Evolutionary conservation across 352 stramenopile genomes (phyloP).

Genomic region (Pythium periplocum): DNA sequence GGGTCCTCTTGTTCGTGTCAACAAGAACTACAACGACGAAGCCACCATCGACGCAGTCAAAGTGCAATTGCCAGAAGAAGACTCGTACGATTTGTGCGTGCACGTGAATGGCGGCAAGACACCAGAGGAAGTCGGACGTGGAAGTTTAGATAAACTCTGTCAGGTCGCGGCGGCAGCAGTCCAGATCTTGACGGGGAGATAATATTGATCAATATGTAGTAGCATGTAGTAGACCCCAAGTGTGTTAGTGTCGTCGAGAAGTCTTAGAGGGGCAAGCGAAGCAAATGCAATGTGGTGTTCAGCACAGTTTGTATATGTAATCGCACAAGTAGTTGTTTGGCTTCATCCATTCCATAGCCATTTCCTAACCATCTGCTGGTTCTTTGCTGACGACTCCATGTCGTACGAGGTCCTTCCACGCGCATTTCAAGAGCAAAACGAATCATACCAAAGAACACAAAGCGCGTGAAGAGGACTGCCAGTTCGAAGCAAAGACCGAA

Average conservation of each 20-base stretch:
- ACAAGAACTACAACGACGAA: conserved; percentile 68
- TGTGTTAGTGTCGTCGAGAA: too few relatives aligned
- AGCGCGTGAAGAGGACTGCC: not conserved
- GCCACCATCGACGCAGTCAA: conserved; percentile 40
- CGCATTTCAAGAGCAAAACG: not conserved
- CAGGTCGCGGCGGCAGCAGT: conserved; percentile 6
- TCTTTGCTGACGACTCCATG: too few relatives aligned
- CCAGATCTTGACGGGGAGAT: conserved; percentile 14
- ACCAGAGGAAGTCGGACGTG: conserved; percentile 10
- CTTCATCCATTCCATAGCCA: too few relatives aligned
- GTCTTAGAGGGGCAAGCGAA: too few relatives aligned
- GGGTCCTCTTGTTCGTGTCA: conserved; percentile 53
- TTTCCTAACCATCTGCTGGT: too few relatives aligned
- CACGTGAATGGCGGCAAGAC: conserved; percentile 24
- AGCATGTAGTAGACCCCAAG: too few relatives aligned
- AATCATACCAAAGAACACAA: conserved; percentile 3
- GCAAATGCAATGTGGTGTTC: too few relatives aligned
- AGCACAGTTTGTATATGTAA: too few relatives aligned
- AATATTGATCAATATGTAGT: not conserved
- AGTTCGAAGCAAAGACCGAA: not conserved
- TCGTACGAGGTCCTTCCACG: too few relatives aligned
- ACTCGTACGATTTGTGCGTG: conserved; percentile 19
- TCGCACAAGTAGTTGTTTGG: too few relatives aligned
- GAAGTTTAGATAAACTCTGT: conserved; percentile 4
- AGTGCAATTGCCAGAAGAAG: conserved; percentile 20